phyloP scores from a whole-genome alignment of 2,329 filamentous ascomycete genomes.

The Aspergillus tubingensis region DNA sequence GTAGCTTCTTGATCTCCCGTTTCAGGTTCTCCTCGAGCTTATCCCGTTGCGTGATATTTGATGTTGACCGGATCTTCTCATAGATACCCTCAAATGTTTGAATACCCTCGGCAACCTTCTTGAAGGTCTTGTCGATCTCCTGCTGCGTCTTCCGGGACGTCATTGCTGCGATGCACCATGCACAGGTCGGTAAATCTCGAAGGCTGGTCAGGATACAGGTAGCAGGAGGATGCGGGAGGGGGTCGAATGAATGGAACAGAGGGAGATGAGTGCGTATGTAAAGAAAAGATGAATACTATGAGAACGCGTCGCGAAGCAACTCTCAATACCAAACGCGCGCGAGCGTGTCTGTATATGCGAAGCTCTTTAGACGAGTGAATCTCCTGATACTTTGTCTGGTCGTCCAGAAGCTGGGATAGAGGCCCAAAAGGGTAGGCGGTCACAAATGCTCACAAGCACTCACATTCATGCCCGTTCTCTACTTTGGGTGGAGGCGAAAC shows the following conservation, averaged over 20 bases:
- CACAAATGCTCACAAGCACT: not conserved
- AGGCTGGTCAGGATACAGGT: constrained; percentile 13
- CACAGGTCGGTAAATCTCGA: constrained; percentile 26
- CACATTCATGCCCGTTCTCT: constrained; percentile 1
- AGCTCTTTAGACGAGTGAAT: constrained; percentile 14
- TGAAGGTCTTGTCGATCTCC: constrained; percentile 99
- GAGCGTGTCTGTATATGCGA: constrained; percentile 12
- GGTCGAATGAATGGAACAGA: not conserved
- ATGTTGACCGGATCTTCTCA: constrained; percentile 93
- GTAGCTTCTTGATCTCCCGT: constrained; percentile 99
- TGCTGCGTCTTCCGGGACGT: constrained; percentile 94
- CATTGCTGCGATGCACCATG: constrained; percentile 58
- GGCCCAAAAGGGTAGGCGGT: constrained; percentile 16
- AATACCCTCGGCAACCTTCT: constrained; percentile 93
- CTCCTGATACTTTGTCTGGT: constrained; percentile 19
- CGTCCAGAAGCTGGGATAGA: constrained; percentile 16
- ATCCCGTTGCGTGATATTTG: constrained; percentile 93
- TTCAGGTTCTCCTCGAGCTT: constrained; percentile 98
- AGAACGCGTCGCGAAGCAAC: constrained; percentile 11
- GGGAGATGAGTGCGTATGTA: not conserved
- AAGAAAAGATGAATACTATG: not conserved
- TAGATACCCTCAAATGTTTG: constrained; percentile 91
- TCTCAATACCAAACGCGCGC: constrained; percentile 12
- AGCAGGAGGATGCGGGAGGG: not conserved
- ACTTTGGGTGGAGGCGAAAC: not conserved